Base-by-base conservation (phyloP, 345 rosid species). In the Gynandropsis gynandra region DNA sequence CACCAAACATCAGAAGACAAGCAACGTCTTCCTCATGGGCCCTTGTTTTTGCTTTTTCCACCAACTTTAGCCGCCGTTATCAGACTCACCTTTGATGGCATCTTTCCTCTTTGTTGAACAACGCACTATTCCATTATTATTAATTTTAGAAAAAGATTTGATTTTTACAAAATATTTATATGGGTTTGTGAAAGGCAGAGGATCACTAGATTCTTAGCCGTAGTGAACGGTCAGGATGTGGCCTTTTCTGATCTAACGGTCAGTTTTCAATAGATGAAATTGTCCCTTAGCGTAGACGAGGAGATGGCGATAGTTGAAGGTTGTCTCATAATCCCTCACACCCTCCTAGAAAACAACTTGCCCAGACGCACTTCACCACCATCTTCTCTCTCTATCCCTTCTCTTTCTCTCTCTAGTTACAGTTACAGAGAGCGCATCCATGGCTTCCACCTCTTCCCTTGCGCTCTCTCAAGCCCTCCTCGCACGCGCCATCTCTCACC, bases 361-460 rank as follows among this genome's bases (percentile, higher is more conserved):
- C 46, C 37, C 45, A 19, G 60, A 44, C 34, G 52, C 37, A 11
- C 16, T 34, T 35, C 55, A 16, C 16, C 8, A 34, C 13, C 34
- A 14, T 32, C 41, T 50, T 1, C n/a, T n/a, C n/a, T n/a, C n/a
- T n/a, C n/a, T n/a, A 1, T 14, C 32, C 37, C 24, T 20, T 16
- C 39, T 39, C 34, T 14, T 54, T 49, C 52, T 48, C 57, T 54
- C 55, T 36, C 62, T 17, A 45, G 5, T 3, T 11, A 52, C 10
- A n/a, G n/a, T n/a, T n/a, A n/a, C 34, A 33, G 63, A 40, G 51
- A 43, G 47, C 29, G 29, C 53, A 61, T 35, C 63, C 49, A 86
- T 74, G 84, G 80, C 84, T 54, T 73, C 84, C 7, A 55, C 80
- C 47, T 74, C 79, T 16, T 72, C 94, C 54, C 54, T 69, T 18